Base-by-base conservation (phyloP, 352 stramenopile genomes). In the Phytophthora meadii region DNA sequence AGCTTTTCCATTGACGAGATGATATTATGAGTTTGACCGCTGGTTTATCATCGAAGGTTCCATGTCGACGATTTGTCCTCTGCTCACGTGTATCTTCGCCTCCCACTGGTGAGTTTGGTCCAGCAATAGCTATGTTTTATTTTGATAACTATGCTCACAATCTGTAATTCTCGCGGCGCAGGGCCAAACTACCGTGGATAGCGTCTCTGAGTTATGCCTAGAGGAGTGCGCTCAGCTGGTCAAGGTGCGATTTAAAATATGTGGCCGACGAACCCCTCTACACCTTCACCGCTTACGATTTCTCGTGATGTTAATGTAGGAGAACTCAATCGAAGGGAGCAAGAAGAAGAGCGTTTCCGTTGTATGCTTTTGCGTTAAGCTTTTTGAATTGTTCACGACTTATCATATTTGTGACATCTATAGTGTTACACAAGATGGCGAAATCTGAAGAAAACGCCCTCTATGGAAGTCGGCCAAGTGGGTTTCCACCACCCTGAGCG, bases 61-160 rank as follows among this genome's bases (percentile, higher is more conserved):
- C 97, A 99, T 60, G 97, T 99, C 6, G 97, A 99, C 60, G 94
- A 99, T 71, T 72, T 99, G 32, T 98, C 89, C 32, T 99, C 95
- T 14, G 98, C 98, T 24, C 98, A 99, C 77, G 97, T 99, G 1
- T 99, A 99, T 77, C 79, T 99, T 39, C 87, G 97, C 6, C 80
- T 99, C 57, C 95, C 96, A 4, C 71, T 88, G 72, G 89, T 94
- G 28, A 46, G 57, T 54, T 70, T 19, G 41, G 42, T 42, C 67
- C 34, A 68, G 9, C 14, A 1, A 36, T 15, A 30, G 34, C 36
- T 24, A 11, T n/a, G 11, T n/a, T 24, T 32, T 14, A 15, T 19
- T 17, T n/a, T 4, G 19, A 19, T 19, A 19, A 19, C 19, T 19
- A 22, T 45, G 32, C 14, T 58, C 28, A 50, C 3, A 28, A 4